A percentile compares a stretch with the other conserved stretches of the same genome.
Evolutionary conservation across 2,329 filamentous ascomycete species (phyloP).

Genomic region (Didymella glomerata): DNA sequence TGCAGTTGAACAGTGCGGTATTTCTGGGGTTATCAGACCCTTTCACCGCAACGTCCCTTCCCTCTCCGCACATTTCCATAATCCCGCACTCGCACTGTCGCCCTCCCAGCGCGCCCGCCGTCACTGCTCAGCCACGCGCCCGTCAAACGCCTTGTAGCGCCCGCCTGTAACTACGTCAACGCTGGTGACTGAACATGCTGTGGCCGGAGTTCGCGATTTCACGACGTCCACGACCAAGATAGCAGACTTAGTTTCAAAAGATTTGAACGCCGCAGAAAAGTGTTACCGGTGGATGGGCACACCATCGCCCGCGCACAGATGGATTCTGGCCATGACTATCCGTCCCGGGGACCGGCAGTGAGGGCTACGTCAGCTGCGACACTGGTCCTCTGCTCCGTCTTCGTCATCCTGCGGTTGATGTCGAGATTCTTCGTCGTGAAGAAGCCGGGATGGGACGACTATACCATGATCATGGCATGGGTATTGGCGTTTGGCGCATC

Average conservation of each 20-base stretch:
- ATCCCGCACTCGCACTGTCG: constrained; percentile 10
- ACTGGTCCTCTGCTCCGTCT: constrained; percentile 73
- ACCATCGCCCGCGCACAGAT: constrained; percentile 32
- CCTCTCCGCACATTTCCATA: constrained; percentile 6
- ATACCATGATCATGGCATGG: constrained; percentile 83
- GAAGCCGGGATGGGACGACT: constrained; percentile 78
- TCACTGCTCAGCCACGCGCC: neutral
- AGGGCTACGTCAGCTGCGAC: constrained; percentile 76
- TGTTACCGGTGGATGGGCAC: constrained; percentile 23
- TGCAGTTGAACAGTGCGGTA: constrained; percentile 31
- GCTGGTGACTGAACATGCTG: constrained; percentile 36
- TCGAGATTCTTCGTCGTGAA: constrained; percentile 78
- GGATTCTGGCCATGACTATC: constrained; percentile 34
- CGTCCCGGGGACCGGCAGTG: constrained; percentile 56
- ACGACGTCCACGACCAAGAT: constrained; percentile 42
- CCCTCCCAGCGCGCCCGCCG: neutral
- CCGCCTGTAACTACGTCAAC: neutral
- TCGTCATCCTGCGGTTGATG: constrained; percentile 77
- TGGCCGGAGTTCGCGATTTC: constrained; percentile 27
- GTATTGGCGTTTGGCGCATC: constrained; percentile 72
- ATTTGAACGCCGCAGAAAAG: constrained; percentile 8
- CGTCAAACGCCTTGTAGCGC: constrained; percentile 2
- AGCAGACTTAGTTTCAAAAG: constrained; percentile 20
- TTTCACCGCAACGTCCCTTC: constrained; percentile 30
- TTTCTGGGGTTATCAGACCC: constrained; percentile 32